A percentile compares a stretch with the other conserved stretches of the same genome.
Conservation (phyloP, 345 rosid genomes). For the Aethionema arabicum region DNA sequence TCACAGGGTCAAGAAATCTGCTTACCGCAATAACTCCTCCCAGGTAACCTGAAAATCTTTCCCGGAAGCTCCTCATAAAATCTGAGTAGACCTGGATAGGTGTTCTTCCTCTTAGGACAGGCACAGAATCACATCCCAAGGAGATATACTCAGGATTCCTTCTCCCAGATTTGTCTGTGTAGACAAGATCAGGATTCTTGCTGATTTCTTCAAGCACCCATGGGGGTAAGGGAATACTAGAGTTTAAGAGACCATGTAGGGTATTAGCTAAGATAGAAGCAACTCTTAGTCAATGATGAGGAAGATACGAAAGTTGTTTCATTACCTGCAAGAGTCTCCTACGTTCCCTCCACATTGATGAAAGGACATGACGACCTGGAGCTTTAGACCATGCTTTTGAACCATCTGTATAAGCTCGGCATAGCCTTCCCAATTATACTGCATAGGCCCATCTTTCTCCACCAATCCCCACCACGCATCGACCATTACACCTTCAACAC, state of each 20-base stretch:
- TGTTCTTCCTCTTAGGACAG: constrained; percentile 81
- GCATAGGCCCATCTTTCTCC: constrained; percentile 92
- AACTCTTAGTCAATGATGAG: neutral
- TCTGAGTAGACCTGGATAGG: constrained; percentile 91
- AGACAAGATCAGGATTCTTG: constrained; percentile 86
- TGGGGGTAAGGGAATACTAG: constrained; percentile 89
- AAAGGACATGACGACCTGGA: constrained; percentile 94
- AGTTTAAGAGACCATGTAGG: constrained; percentile 28
- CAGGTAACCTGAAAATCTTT: constrained; percentile 61
- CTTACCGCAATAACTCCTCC: constrained; percentile 81
- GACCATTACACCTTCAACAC: constrained; percentile 95
- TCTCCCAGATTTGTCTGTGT: constrained; percentile 84
- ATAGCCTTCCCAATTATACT: constrained; percentile 95
- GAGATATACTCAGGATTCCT: constrained; percentile 94
- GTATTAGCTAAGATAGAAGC: constrained; percentile 22
- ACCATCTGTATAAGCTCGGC: constrained; percentile 88
- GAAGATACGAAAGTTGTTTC: constrained; percentile 22
- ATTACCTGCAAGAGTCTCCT: constrained; percentile 97
- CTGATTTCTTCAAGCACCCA: constrained; percentile 97
- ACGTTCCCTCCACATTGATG: constrained; percentile 99
- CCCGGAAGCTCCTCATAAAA: constrained; percentile 91
- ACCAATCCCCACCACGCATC: constrained; percentile 99
- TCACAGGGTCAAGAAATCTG: constrained; percentile 14
- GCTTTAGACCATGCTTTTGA: constrained; percentile 75
- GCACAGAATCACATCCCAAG: constrained; percentile 83